Base-by-base conservation (phyloP, 768 basidiomycete species). In the Pleurotus tuoliensis region DNA sequence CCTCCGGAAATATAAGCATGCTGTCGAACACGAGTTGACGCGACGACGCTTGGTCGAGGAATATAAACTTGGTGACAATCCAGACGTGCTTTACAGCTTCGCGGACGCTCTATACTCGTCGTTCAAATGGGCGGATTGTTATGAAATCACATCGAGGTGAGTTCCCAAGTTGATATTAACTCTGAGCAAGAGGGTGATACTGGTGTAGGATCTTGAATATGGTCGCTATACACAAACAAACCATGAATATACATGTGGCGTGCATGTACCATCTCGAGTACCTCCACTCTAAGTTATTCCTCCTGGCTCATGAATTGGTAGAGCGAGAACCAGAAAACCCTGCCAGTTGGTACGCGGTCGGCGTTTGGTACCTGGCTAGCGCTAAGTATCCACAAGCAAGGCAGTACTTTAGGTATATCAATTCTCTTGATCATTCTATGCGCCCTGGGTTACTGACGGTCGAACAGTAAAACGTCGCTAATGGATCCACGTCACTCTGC, bases 341-440 rank as follows among this genome's bases (percentile, higher is more conserved):
- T 0, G 82, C 92, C 53, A 95, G 92, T 63, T 99, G 97, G 97
- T 99, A 98, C 71, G 93, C 97, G 3, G 97, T 98, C 20, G 97
- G 95, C 0, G 85, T 98, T 18, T 99, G 95, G 91, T 98, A 99
- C 71, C 82, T 96, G 56, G 82, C 87, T 30, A 84, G 85, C 25
- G 82, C 82, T 50, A 92, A 95, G 65, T 99, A 91, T 89, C 76
- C 86, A 9, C 92, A 96, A 63, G 93, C 95, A 2, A 77, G 96
- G 62, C 87, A 95, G 61, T 98, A 95, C 67, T 96, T 98, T 68
- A 96, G 94, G 94, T 93, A 56, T 9, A 58, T 0, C 30, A 34
- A 3, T 34, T 34, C 9, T 9, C 30, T 34, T 2, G 3, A 34
- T 8, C 11, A 34, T 8, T 34, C 30, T 34, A 9, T 11, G 8